These are phyloP conservation scores for Piper betle DNA, from an alignment of 164 flowering plant genomes.

Conservation along the genomic window DNA sequence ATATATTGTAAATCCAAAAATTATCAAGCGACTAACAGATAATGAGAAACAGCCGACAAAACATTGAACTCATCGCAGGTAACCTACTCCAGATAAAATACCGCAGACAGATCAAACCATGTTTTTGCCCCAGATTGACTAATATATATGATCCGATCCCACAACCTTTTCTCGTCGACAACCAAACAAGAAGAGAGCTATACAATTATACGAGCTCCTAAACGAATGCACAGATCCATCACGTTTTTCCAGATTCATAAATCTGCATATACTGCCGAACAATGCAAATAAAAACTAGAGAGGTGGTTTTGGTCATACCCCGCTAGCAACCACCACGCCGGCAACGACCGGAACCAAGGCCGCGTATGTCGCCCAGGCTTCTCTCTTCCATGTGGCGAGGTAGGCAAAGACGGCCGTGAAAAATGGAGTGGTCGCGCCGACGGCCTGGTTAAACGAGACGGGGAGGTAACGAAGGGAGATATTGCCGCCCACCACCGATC, in stretches of 20 bases:
- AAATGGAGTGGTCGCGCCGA: constrained; percentile 76
- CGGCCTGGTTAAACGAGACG: constrained; percentile 76
- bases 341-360: constrained; percentile 66
- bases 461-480: constrained; percentile 56
- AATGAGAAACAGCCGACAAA: not conserved
- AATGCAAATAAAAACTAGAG: not conserved
- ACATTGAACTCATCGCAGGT: not conserved
- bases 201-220: too few species aligned
- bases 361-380: constrained; percentile 69
- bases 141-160: too few species aligned
- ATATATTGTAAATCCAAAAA: not conserved
- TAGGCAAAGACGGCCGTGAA: constrained; percentile 71
- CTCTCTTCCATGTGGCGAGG: constrained; percentile 50
- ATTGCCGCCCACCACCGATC: constrained; percentile 69
- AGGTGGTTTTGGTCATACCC: constrained; percentile 21
- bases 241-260: not conserved
- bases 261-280: not conserved
- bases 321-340: constrained; percentile 72
- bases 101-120: too few species aligned
- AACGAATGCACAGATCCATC: too few species aligned
- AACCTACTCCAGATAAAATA: not conserved
- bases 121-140: too few species aligned
- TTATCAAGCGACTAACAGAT: not conserved
- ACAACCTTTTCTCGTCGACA: too few species aligned
- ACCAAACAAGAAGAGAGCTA: too few species aligned